Percentiles rank a stretch among this genome's conserved stretches.
Conservation (phyloP, 2,329 filamentous ascomycete species). For the Cercospora canescens region DNA sequence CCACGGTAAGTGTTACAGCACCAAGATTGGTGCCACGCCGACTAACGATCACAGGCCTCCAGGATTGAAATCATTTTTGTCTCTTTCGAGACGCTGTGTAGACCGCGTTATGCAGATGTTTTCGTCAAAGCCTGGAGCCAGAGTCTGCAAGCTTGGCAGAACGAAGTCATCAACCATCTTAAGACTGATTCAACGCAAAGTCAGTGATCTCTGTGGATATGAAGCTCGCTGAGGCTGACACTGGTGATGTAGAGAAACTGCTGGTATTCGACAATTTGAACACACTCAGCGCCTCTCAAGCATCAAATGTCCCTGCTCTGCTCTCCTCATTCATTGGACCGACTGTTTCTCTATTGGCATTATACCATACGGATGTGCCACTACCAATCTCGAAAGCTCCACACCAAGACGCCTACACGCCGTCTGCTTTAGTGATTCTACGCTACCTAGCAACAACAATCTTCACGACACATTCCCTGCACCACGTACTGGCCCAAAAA, state of each 20-base stretch:
- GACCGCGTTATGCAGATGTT: slow-evolving; percentile 64
- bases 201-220: slow-evolving; percentile 2
- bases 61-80: slow-evolving; percentile 73
- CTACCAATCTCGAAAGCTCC: slow-evolving; percentile 35
- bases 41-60: slow-evolving; percentile 49
- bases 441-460: slow-evolving; percentile 87
- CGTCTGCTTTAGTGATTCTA: slow-evolving; percentile 70
- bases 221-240: background rate
- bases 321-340: slow-evolving; percentile 70
- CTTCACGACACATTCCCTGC: slow-evolving; percentile 69
- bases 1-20: slow-evolving; percentile 57
- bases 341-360: slow-evolving; percentile 68
- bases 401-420: slow-evolving; percentile 56
- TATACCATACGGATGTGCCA: slow-evolving; percentile 82
- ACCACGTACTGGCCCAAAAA: slow-evolving; percentile 72
- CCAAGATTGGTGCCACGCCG: background rate
- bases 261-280: slow-evolving; percentile 81
- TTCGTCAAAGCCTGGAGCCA: slow-evolving; percentile 54
- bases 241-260: slow-evolving; percentile 56
- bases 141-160: slow-evolving; percentile 33
- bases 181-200: slow-evolving; percentile 25
- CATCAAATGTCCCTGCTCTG: slow-evolving; percentile 64
- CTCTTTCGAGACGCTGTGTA: slow-evolving; percentile 72
- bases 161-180: slow-evolving; percentile 28
- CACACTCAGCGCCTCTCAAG: slow-evolving; percentile 58